Evolutionary conservation across 2,329 filamentous ascomycete genomes (phyloP).

Genomic region (Periconia digitata): DNA sequence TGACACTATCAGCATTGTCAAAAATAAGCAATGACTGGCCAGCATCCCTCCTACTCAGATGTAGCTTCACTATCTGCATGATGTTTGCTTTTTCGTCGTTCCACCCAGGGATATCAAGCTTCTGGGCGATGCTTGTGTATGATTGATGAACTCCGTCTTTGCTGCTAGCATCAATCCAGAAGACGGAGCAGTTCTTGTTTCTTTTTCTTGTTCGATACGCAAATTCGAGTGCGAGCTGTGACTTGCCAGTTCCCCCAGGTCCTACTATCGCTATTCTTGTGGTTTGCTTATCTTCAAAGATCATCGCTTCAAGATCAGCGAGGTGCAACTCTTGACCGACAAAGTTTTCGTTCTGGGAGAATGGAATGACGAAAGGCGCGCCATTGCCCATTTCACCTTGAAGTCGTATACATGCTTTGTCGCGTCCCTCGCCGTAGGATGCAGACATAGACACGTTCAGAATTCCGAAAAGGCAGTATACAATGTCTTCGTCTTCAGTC

Average conservation of each 20-base stretch:
- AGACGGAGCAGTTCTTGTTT: conserved; percentile 42
- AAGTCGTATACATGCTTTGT: conserved; percentile 16
- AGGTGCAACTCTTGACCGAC: conserved; percentile 28
- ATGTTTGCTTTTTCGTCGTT: conserved; percentile 3
- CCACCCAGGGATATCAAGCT: conserved; percentile 29
- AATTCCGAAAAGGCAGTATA: conserved; percentile 24
- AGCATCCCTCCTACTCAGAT: conserved; percentile 5
- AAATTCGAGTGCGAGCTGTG: conserved; percentile 38
- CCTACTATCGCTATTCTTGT: conserved; percentile 21
- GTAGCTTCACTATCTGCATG: conserved; percentile 18
- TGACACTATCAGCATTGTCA: conserved; percentile 26
- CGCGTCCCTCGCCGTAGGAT: conserved; percentile 19
- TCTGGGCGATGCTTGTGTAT: conserved; percentile 14
- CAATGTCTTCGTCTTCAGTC: conserved; percentile 24
- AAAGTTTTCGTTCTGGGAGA: conserved; percentile 27
- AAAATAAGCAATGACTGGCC: conserved; percentile 13
- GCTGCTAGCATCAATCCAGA: conserved; percentile 49
- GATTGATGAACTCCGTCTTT: conserved; percentile 43
- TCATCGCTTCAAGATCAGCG: conserved; percentile 24
- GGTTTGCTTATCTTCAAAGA: conserved; percentile 18
- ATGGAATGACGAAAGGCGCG: conserved; percentile 26
- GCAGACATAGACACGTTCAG: conserved; percentile 19
- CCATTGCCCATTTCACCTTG: conserved; percentile 11
- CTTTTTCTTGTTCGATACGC: conserved; percentile 43
- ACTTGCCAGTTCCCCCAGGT: conserved; percentile 22